Evolutionary conservation across 805 yeast genomes (phyloP).

Genomic region (Candida maltosa): DNA sequence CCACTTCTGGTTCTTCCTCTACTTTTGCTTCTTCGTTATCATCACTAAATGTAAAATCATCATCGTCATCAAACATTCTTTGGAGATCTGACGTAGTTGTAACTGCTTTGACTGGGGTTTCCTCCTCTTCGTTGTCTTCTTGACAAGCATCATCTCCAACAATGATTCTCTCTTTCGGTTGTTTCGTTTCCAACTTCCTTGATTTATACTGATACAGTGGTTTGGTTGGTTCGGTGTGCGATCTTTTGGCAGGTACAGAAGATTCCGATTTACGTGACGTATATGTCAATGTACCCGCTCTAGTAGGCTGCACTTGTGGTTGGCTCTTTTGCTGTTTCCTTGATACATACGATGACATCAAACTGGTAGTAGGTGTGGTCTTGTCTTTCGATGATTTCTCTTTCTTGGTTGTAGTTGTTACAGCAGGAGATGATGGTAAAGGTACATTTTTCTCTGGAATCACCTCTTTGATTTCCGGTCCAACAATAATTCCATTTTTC

Average conservation of each 20-base stretch:
- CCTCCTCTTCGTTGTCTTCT: conserved; percentile 11
- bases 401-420: conserved; percentile 10
- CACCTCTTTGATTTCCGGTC: conserved; percentile 16
- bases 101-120: conserved; percentile 7
- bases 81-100: conserved; percentile 20
- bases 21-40: conserved; percentile 6
- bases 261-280: conserved; percentile 15
- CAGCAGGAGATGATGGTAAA: conserved; percentile 5
- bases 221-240: conserved; percentile 11
- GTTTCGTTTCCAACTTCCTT: conserved; percentile 26
- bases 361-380: conserved; percentile 11
- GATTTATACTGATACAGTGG: conserved; percentile 30
- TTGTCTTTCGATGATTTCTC: conserved; percentile 7
- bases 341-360: conserved; percentile 28
- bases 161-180: conserved; percentile 35
- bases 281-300: conserved; percentile 13
- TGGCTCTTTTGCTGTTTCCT: conserved; percentile 19
- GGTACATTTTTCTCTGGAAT: neutral
- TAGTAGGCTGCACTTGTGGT: too few species aligned
- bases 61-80: conserved; percentile 26
- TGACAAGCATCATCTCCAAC: conserved; percentile 17
- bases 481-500: conserved; percentile 29
- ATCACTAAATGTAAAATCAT: conserved; percentile 10
- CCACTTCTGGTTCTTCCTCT: conserved; percentile 2
- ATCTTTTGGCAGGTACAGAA: conserved; percentile 9